phyloP scores from a whole-genome alignment of 1,284 basidiomycete species.

The Apiotrichum laibachii region DNA sequence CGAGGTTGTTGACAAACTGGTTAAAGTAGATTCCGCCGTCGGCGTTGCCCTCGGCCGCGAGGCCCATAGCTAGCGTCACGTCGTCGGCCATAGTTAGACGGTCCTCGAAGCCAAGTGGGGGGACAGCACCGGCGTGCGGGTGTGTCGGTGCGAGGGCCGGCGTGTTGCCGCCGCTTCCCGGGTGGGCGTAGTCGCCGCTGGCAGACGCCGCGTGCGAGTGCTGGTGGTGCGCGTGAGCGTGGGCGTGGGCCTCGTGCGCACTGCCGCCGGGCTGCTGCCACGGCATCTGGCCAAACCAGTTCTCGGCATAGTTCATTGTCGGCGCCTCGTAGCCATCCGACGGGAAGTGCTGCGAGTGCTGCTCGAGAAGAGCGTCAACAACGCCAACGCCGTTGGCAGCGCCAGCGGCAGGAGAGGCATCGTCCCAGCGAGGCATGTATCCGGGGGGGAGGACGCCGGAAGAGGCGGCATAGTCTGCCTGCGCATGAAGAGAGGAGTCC shows the following conservation, averaged over 20 bases:
- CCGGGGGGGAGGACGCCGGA: neutral
- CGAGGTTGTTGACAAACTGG: slow-evolving; percentile 7
- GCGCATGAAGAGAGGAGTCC: neutral
- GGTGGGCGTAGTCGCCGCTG: neutral
- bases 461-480: neutral
- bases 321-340: slow-evolving; percentile 2
- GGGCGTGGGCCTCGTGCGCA: neutral
- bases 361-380: neutral
- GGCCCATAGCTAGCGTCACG: slow-evolving; percentile 6
- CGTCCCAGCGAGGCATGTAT: neutral
- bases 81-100: slow-evolving; percentile 5
- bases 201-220: neutral
- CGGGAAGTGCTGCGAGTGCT: neutral
- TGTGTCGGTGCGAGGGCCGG: no score
- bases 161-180: neutral
- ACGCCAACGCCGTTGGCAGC: neutral
- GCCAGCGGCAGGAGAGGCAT: neutral
- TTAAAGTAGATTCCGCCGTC: slow-evolving; percentile 3
- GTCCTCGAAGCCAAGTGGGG: neutral
- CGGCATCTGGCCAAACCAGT: slow-evolving; percentile 1
- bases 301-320: slow-evolving; percentile 6
- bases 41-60: neutral
- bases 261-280: neutral
- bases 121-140: neutral
- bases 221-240: neutral